Conservation (phyloP, 2,329 filamentous ascomycete genomes). For the Pseudocercospora eumusae region DNA sequence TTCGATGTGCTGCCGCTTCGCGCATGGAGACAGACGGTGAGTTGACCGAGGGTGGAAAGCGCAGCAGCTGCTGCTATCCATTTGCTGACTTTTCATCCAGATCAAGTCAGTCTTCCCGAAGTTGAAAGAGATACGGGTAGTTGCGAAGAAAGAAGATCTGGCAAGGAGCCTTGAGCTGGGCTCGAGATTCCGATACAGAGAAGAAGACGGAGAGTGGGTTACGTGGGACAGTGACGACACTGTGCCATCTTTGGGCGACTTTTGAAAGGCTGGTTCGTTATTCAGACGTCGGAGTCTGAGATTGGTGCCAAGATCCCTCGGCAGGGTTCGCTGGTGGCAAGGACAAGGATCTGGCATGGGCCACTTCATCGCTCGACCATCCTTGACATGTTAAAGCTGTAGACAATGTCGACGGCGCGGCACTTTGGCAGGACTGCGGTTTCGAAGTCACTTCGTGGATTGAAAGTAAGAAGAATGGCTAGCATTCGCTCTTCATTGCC, state of each 20-base stretch:
- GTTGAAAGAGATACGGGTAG: neutral
- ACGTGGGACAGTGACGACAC: neutral
- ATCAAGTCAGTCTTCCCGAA: neutral
- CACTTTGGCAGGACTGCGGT: neutral
- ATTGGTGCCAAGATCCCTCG: neutral
- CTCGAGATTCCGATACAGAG: neutral
- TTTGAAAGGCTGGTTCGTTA: neutral
- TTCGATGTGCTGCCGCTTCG: neutral
- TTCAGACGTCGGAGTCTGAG: neutral
- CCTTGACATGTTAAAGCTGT: too few relatives aligned
- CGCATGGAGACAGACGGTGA: neutral
- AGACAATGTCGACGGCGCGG: neutral
- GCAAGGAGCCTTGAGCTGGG: neutral
- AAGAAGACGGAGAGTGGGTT: slow-evolving; percentile 1
- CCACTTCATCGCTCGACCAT: neutral
- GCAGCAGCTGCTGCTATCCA: neutral
- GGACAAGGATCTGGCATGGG: neutral
- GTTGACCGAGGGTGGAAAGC: neutral
- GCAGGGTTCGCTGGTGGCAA: neutral
- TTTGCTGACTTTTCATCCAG: neutral
- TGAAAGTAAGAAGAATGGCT: slow-evolving; percentile 33
- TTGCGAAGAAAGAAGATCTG: neutral
- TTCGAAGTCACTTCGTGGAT: neutral
- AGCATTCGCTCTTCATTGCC: slow-evolving; percentile 37
- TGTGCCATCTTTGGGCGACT: neutral